phyloP scores from a whole-genome alignment of 2,329 filamentous ascomycete genomes.

The Diaporthe aspalathi region DNA sequence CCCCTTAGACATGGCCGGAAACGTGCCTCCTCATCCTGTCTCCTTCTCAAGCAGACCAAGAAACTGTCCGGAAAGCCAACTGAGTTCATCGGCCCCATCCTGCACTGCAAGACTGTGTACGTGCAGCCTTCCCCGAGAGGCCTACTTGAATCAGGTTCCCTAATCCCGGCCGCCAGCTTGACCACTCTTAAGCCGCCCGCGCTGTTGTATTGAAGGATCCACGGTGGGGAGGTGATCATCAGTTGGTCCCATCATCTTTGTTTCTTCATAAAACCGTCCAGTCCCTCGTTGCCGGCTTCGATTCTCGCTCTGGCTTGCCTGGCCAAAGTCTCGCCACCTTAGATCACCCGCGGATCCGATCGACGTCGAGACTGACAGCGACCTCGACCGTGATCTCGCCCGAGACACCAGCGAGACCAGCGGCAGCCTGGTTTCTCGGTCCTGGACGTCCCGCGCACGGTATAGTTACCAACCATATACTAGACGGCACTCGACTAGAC shows the following conservation, averaged over 20 bases:
- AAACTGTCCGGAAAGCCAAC: neutral
- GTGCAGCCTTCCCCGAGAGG: neutral
- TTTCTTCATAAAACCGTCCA: conserved; percentile 20
- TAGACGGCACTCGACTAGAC: neutral
- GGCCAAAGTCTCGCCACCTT: neutral
- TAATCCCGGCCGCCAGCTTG: conserved; percentile 18
- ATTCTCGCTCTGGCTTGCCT: conserved; percentile 4
- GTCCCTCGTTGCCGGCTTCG: conserved; percentile 15
- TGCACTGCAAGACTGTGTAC: conserved; percentile 1
- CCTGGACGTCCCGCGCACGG: neutral
- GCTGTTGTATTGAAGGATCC: conserved; percentile 29
- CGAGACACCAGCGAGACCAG: conserved; percentile 15
- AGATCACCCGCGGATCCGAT: conserved; percentile 2
- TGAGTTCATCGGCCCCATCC: neutral
- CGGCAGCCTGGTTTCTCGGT: neutral
- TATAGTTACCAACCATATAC: neutral
- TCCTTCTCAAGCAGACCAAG: conserved; percentile 1
- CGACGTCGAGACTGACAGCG: neutral
- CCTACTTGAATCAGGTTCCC: conserved; percentile 21
- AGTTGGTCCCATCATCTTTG: conserved; percentile 9
- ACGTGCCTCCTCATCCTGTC: neutral
- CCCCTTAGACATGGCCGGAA: conserved; percentile 24
- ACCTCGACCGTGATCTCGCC: conserved; percentile 25
- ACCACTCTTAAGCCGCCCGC: conserved; percentile 1
- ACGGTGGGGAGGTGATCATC: conserved; percentile 36